Conservation (phyloP, 2,329 filamentous ascomycete genomes). For the Trichoderma simmonsii region DNA sequence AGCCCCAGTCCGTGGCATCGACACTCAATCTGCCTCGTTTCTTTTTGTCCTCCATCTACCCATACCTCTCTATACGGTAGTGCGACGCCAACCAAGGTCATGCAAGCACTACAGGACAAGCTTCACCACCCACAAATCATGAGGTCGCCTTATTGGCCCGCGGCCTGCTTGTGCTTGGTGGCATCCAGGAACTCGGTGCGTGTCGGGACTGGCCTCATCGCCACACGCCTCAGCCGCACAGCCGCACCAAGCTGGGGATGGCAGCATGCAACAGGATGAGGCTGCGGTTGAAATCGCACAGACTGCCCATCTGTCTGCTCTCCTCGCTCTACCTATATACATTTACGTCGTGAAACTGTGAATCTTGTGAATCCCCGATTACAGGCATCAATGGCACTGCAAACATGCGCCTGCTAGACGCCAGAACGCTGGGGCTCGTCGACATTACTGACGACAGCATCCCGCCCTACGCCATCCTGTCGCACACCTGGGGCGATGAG, state of each 20-base stretch:
- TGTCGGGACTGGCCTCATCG: not conserved
- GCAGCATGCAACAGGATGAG: not conserved
- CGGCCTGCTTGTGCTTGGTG: not conserved
- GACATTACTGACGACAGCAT: slow-evolving; percentile 12
- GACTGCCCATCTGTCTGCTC: not conserved
- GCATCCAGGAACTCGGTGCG: not conserved
- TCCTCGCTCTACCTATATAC: too few species aligned
- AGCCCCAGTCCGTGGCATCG: not conserved
- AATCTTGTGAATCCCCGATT: not conserved
- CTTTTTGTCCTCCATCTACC: not conserved
- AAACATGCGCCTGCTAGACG: slow-evolving; percentile 15
- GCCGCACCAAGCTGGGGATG: not conserved
- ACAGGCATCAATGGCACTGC: not conserved
- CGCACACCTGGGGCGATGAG: slow-evolving; percentile 30
- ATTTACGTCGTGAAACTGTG: not conserved
- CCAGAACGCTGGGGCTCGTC: slow-evolving; percentile 13
- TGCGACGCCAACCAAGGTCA: not conserved
- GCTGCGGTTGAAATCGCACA: not conserved
- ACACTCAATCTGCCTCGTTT: slow-evolving; percentile 5
- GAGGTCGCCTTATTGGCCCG: not conserved
- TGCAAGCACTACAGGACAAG: not conserved
- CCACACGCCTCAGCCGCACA: slow-evolving; percentile 1
- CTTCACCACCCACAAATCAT: not conserved
- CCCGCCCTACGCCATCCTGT: slow-evolving; percentile 30
- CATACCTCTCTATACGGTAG: not conserved